Conservation (phyloP, 106 monocot species). For the Dioscorea zingiberensis region DNA sequence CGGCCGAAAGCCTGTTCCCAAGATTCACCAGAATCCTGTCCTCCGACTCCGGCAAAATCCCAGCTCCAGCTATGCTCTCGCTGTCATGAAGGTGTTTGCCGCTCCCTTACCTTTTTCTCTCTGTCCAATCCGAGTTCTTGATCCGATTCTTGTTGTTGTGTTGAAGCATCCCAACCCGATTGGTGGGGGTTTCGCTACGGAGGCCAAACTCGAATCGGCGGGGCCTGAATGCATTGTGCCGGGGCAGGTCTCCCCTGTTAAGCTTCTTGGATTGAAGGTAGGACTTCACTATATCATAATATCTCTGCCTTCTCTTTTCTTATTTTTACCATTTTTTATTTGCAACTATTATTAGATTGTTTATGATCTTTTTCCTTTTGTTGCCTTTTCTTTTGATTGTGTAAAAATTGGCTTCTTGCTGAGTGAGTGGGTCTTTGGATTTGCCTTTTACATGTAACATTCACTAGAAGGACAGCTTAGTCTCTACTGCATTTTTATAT, state of each 20-base stretch:
- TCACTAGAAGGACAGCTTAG: too few species aligned
- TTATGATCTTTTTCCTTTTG: not conserved
- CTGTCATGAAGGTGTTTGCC: constrained; percentile 58
- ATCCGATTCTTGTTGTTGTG: constrained; percentile 1
- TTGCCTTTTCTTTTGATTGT: not conserved
- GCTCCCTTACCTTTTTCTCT: not conserved
- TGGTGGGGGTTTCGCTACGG: constrained; percentile 70
- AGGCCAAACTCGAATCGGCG: constrained; percentile 73
- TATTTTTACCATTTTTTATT: not conserved
- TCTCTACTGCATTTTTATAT: too few species aligned
- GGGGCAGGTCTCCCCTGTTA: constrained; percentile 65
- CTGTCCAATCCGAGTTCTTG: not conserved
- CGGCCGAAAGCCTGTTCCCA: constrained; percentile 58
- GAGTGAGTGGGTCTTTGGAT: too few species aligned
- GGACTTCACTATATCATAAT: not conserved
- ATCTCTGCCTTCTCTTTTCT: not conserved
- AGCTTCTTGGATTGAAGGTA: constrained; percentile 85
- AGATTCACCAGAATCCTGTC: constrained; percentile 73
- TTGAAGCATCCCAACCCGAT: constrained; percentile 65
- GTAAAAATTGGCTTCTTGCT: not conserved
- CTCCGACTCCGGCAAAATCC: constrained; percentile 59
- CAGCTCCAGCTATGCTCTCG: constrained; percentile 53
- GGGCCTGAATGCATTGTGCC: constrained; percentile 90
- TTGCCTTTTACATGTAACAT: too few species aligned
- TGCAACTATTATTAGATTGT: not conserved